Evolutionary conservation across 2,329 filamentous ascomycete species (phyloP).

Genomic region (Cercospora sp.): DNA sequence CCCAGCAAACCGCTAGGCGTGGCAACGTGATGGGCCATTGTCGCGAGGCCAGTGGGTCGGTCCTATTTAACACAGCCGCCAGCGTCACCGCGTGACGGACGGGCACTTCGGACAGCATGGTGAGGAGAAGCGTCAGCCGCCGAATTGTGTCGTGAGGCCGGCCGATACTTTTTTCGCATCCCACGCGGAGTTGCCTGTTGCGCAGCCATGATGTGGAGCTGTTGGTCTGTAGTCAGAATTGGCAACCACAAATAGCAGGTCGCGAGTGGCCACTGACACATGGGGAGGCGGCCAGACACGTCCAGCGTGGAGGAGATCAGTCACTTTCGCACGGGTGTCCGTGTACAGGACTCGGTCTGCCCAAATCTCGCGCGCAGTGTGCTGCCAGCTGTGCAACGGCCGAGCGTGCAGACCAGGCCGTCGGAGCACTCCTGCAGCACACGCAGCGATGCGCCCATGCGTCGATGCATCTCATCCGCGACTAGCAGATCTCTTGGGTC

Average conservation of each 20-base stretch:
- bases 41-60: slow-evolving; percentile 22
- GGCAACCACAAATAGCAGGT: slow-evolving; percentile 1
- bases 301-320: slow-evolving; percentile 2
- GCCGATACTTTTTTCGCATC: not conserved
- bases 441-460: slow-evolving; percentile 8
- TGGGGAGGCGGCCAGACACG: not conserved
- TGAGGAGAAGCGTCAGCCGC: slow-evolving; percentile 2
- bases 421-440: not conserved
- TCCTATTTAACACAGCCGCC: slow-evolving; percentile 10
- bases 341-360: not conserved
- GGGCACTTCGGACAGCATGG: not conserved
- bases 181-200: not conserved
- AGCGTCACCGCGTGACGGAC: slow-evolving; percentile 3
- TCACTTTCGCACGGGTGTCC: not conserved
- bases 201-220: not conserved
- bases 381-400: not conserved
- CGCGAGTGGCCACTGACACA: not conserved
- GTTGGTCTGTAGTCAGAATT: not conserved
- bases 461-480: slow-evolving; percentile 3
- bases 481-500: slow-evolving; percentile 9
- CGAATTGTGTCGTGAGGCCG: not conserved
- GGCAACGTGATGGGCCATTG: not conserved
- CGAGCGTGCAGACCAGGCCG: not conserved
- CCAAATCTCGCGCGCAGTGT: not conserved
- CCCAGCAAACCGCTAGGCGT: slow-evolving; percentile 8